phyloP scores from a whole-genome alignment of 208 protist species.

The Acanthamoeba sp. region DNA sequence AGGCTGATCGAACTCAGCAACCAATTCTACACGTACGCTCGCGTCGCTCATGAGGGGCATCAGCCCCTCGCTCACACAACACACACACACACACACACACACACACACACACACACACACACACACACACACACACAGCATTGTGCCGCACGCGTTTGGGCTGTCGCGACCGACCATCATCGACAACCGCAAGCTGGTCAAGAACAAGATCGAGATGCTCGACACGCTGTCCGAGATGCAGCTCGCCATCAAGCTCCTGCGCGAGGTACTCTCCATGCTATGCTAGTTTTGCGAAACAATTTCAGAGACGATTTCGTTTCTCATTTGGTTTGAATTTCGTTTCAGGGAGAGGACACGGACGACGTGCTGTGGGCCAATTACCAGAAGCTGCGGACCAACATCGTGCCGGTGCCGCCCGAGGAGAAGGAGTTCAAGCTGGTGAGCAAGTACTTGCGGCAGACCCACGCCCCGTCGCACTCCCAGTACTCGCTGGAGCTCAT shows the following conservation, averaged over 20 bases:
- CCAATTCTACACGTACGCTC: constrained; percentile 80
- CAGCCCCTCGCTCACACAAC: too few species aligned
- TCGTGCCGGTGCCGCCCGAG: neutral
- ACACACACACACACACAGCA: too few species aligned
- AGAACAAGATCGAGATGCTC: constrained; percentile 79
- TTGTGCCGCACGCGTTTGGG: constrained; percentile 71
- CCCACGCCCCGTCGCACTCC: constrained; percentile 78
- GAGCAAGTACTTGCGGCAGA: constrained; percentile 79
- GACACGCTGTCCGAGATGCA: constrained; percentile 74
- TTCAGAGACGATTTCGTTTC: too few species aligned
- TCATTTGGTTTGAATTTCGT: too few species aligned
- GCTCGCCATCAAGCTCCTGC: constrained; percentile 58
- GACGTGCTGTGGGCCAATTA: constrained; percentile 20
- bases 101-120: too few species aligned
- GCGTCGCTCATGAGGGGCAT: neutral
- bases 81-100: too few species aligned
- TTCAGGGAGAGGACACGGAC: neutral
- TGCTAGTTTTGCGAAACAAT: too few species aligned
- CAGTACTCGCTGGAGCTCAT: constrained; percentile 72
- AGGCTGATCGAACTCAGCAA: constrained; percentile 33
- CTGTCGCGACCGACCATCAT: constrained; percentile 64
- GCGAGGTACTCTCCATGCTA: too few species aligned
- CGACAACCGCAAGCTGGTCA: constrained; percentile 55
- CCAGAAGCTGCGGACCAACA: constrained; percentile 26
- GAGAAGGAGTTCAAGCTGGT: constrained; percentile 28